Base-by-base conservation (phyloP, 768 basidiomycete genomes). In the Boletales sp. region DNA sequence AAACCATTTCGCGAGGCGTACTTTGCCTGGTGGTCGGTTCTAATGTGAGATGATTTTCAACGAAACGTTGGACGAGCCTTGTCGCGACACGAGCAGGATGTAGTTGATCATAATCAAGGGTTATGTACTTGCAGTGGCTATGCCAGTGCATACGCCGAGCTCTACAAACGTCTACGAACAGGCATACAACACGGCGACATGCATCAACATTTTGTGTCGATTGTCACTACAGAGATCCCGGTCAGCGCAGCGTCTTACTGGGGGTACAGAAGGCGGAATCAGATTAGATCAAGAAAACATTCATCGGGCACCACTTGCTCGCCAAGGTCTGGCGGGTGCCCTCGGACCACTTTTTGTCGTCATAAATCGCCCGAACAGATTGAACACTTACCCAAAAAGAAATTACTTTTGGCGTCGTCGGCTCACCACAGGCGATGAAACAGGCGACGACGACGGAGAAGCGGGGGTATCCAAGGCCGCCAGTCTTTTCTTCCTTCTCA, bases 1-100 rank as follows among this genome's bases (percentile, higher is more conserved):
- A 67, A 91, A 98, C 95, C 95, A 98, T 79, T 98, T 98, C 29
- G 93, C 84, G 34, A 97, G 81, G 47, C 95, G 83, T 44, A 97
- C 82, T 74, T 95, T 95, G 57, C 94, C 92, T 94, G 59, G 18
- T 35, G 21, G 54, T 9, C 49, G 32, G 38, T 21, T 32, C 40
- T 45, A 52, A 51, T 36, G 42, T 57, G 52, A 54, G 59, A 47
- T 7, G 18, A 34, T 42, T 42, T 50, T 32, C 15, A 19, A 24
- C 43, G 45, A 42, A 31, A 55, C 27, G 29, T 57, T 32, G 17
- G 30, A 71, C 75, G 62, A 56, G 72, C 90, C 94, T 84, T 97
- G 94, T 50, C 93, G 82, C 36, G 94, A 97, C 44, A 97, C 82
- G 24, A 98, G 84, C 43, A 98, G 80, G 58, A 98, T 81, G 76